These are phyloP conservation scores for Globisporangium okanoganense DNA, from an alignment of 352 stramenopile species.

Conservation along the genomic window DNA sequence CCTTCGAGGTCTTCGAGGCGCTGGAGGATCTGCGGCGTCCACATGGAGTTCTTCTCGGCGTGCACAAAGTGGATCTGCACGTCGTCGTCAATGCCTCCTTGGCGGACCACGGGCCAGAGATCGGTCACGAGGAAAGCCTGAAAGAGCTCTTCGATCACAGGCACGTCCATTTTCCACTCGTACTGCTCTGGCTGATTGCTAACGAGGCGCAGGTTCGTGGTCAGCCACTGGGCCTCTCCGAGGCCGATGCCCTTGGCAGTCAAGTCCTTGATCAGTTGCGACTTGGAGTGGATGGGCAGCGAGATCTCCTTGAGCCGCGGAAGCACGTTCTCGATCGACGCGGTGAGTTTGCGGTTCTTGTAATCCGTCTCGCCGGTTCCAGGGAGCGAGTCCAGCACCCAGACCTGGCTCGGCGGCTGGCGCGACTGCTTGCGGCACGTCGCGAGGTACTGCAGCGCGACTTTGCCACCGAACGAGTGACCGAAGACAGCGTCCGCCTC, in stretches of 20 bases:
- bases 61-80: constrained; percentile 75
- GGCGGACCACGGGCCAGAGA: constrained; percentile 56
- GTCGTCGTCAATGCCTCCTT: constrained; percentile 24
- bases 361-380: constrained; percentile 64
- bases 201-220: constrained; percentile 64
- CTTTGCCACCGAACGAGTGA: constrained; percentile 80
- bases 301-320: constrained; percentile 65
- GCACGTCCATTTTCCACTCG: constrained; percentile 80
- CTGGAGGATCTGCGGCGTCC: constrained; percentile 44
- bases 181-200: constrained; percentile 53
- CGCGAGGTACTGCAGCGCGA: constrained; percentile 66
- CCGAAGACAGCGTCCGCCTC: constrained; percentile 59
- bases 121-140: constrained; percentile 61
- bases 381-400: constrained; percentile 69
- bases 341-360: constrained; percentile 48
- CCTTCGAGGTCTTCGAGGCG: constrained; percentile 38
- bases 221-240: constrained; percentile 78
- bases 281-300: constrained; percentile 70
- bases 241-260: constrained; percentile 54
- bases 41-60: constrained; percentile 75
- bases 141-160: constrained; percentile 73
- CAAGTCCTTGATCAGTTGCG: constrained; percentile 57
- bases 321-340: constrained; percentile 73
- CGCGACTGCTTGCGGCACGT: constrained; percentile 40
- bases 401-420: constrained; percentile 47